Base-by-base conservation (phyloP, 305 asterid species). In the Fraxinus velutina region DNA sequence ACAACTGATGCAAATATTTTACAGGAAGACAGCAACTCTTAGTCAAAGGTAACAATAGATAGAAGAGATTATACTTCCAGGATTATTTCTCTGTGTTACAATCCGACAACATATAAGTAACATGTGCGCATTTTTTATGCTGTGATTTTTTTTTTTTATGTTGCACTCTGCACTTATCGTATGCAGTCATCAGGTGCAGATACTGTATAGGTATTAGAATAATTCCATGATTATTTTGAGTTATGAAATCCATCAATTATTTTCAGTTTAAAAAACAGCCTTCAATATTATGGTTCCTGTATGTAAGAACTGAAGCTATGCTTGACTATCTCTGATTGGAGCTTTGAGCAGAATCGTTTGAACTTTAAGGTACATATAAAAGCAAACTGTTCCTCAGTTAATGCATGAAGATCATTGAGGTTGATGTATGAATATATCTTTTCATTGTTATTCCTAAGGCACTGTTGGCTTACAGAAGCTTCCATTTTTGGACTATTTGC, bases 1-100 rank as follows among this genome's bases (percentile, higher is more conserved):
- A 81, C 87, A 85, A 12, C 19, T 5, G 75, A 83, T 68, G 50
- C 66, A 55, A 33, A 33, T 29, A 42, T 86, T 77, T 81, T n/a
- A 42, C 74, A 68, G 39, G 81, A 78, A 73, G 81, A 64, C 21
- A 15, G 29, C 42, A 55, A 64, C 75, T 75, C 55, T 75, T 52
- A 55, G 12, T 80, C 39, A 71, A 32, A 80, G 82, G 74, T 87
- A 36, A 70, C 55, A 44, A 29, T 29, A 64, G 13, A 17, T 34
- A 22, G 30, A 2, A 27, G 30, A 27, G 30, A 1, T 27, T 1
- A 27, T 1, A 27, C 30, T 27, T 27, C 47, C 47, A 37, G 12
- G 44, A 37, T 37, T 4, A 50, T 19, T 72, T 36, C 21, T 66
- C 7, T 70, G 39, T 76, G 44, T 6, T 37, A 9, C 44, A 1